These are phyloP conservation scores for Dryas integrifolia DNA, from an alignment of 331 rosid species.

Conservation along the genomic window DNA sequence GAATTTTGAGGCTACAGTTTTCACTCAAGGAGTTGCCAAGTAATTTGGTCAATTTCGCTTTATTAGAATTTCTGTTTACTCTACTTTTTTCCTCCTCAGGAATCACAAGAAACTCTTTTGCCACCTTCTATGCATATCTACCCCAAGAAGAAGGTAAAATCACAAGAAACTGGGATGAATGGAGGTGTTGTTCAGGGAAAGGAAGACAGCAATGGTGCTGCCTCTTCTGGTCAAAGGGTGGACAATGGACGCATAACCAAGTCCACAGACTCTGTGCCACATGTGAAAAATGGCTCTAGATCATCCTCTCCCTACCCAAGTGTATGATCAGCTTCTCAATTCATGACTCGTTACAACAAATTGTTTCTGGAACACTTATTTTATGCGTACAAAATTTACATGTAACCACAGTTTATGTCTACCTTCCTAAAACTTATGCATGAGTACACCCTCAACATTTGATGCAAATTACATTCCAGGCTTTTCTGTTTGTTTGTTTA, in stretches of 20 bases:
- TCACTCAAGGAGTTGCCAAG: background rate
- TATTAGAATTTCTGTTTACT: constrained; percentile 10
- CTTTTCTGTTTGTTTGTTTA: background rate
- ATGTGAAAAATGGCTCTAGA: constrained; percentile 34
- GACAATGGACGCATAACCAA: constrained; percentile 35
- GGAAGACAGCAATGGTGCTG: constrained; percentile 29
- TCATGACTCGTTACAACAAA: background rate
- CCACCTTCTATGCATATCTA: constrained; percentile 73
- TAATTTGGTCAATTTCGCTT: background rate
- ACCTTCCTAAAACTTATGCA: background rate
- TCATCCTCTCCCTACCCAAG: constrained; percentile 66
- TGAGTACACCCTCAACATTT: background rate
- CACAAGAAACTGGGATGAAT: constrained; percentile 43
- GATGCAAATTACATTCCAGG: background rate
- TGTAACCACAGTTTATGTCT: background rate
- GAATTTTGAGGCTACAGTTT: background rate
- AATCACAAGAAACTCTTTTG: constrained; percentile 69
- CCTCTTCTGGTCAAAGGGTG: constrained; percentile 35
- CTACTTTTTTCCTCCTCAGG: constrained; percentile 40
- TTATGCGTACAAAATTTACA: background rate
- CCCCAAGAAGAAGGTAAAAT: constrained; percentile 55
- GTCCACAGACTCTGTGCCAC: constrained; percentile 34
- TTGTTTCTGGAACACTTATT: background rate
- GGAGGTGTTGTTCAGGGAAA: constrained; percentile 45
- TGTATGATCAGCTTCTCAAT: constrained; percentile 44